Evolutionary conservation across 257 asterid genomes (phyloP).

Genomic region (Anisodus tanguticus): DNA sequence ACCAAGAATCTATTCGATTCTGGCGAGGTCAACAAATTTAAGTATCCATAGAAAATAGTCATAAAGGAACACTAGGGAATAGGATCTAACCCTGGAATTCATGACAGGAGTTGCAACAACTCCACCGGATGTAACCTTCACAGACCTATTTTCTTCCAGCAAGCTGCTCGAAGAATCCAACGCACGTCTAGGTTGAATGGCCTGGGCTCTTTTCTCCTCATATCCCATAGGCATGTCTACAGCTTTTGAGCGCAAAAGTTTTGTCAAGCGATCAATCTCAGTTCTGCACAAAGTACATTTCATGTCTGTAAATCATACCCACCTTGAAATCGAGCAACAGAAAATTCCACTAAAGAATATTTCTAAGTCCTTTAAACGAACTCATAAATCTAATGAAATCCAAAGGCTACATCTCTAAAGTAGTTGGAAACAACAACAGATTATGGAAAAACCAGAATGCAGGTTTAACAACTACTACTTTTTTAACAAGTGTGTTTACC

Average conservation of each 20-base stretch:
- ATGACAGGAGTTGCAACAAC: conserved; percentile 44
- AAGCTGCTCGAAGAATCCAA: conserved; percentile 41
- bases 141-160: conserved; percentile 43
- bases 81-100: conserved; percentile 50
- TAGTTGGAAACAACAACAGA: background rate
- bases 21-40: background rate
- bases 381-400: background rate
- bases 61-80: background rate
- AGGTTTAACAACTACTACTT: background rate
- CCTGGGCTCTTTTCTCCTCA: conserved; percentile 40
- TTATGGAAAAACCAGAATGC: background rate
- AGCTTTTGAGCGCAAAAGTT: conserved; percentile 71
- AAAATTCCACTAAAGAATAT: background rate
- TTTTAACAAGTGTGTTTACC: background rate
- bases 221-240: conserved; percentile 44
- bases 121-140: conserved; percentile 45
- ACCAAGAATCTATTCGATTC: background rate
- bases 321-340: background rate
- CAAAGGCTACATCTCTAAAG: background rate
- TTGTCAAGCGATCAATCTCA: conserved; percentile 73
- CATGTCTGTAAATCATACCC: conserved; percentile 9
- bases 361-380: background rate
- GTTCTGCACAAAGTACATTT: conserved; percentile 54
- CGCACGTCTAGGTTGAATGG: conserved; percentile 38
- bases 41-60: background rate